Percentiles rank a stretch among this genome's conserved stretches.
These are phyloP conservation scores for sweet orange (Citrus sinensis) DNA, from an alignment of 345 rosid species.

Conservation along the genomic window DNA sequence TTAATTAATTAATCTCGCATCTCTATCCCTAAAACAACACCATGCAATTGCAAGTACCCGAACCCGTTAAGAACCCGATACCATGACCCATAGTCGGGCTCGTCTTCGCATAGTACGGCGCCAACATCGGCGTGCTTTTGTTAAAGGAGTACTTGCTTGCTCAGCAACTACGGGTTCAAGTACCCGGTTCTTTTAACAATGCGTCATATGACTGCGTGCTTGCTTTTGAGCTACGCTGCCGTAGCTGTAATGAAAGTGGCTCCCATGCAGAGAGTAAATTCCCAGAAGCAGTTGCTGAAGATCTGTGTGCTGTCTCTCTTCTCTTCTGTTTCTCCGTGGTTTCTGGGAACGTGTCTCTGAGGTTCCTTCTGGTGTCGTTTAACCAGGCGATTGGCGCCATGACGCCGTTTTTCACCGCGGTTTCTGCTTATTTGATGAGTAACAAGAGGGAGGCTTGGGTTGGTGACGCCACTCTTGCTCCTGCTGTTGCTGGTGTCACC, in stretches of 20 bases:
- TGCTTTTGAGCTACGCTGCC: constrained; percentile 52
- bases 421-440: constrained; percentile 57
- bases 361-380: constrained; percentile 68
- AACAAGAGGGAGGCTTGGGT: constrained; percentile 61
- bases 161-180: constrained; percentile 67
- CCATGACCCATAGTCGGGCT: constrained; percentile 43
- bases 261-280: constrained; percentile 64
- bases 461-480: constrained; percentile 51
- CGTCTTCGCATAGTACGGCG: constrained; percentile 57
- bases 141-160: constrained; percentile 64
- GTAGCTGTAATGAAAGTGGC: constrained; percentile 59
- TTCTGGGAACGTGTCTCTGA: constrained; percentile 53
- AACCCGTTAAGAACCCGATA: constrained; percentile 5
- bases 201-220: constrained; percentile 82
- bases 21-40: neutral
- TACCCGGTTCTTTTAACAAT: constrained; percentile 75
- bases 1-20: no score
- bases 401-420: constrained; percentile 69
- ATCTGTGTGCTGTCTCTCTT: constrained; percentile 46
- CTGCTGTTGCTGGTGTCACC: neutral
- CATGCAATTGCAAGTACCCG: neutral
- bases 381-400: constrained; percentile 74
- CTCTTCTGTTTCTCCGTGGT: constrained; percentile 71
- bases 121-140: constrained; percentile 62
- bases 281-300: constrained; percentile 53